Percentiles rank a stretch among this genome's conserved stretches.
Evolutionary conservation across 768 basidiomycete genomes (phyloP).

Genomic region (Boletus fagicola): DNA sequence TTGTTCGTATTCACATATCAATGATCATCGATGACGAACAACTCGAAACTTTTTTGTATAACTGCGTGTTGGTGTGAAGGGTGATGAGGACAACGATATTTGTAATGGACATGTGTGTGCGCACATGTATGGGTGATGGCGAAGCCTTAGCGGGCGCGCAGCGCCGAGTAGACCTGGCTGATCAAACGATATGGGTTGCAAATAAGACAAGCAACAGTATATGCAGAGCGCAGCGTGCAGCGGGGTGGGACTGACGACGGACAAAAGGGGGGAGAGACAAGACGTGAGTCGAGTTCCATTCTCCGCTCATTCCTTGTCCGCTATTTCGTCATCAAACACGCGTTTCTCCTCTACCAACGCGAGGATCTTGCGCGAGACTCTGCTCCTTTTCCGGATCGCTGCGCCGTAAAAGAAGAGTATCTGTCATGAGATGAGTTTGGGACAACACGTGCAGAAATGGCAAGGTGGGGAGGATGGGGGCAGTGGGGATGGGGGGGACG

Average conservation of each 20-base stretch:
- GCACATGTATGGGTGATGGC: too few relatives aligned
- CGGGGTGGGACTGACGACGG: background rate
- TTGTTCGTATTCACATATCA: too few relatives aligned
- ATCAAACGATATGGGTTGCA: background rate
- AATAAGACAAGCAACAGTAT: background rate
- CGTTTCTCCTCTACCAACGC: conserved; percentile 9
- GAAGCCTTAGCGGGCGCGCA: too few relatives aligned
- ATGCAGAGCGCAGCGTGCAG: background rate
- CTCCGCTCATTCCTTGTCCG: background rate
- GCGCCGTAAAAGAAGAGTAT: conserved; percentile 34
- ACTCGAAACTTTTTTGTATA: too few relatives aligned
- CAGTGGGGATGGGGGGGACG: background rate
- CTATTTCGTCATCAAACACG: background rate
- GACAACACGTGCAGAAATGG: too few relatives aligned
- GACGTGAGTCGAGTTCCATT: too few relatives aligned
- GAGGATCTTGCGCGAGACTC: conserved; percentile 26
- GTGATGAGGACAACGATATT: background rate
- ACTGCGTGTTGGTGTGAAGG: background rate
- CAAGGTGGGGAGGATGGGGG: background rate
- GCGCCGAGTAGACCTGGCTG: background rate
- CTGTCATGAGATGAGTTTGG: conserved; percentile 10
- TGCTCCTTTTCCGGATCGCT: conserved; percentile 33
- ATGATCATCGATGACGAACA: too few relatives aligned
- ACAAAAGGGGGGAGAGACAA: background rate
- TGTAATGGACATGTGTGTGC: background rate